Evolutionary conservation across 2,329 filamentous ascomycete genomes (phyloP).

Genomic region (Albophoma yamanashiensis): DNA sequence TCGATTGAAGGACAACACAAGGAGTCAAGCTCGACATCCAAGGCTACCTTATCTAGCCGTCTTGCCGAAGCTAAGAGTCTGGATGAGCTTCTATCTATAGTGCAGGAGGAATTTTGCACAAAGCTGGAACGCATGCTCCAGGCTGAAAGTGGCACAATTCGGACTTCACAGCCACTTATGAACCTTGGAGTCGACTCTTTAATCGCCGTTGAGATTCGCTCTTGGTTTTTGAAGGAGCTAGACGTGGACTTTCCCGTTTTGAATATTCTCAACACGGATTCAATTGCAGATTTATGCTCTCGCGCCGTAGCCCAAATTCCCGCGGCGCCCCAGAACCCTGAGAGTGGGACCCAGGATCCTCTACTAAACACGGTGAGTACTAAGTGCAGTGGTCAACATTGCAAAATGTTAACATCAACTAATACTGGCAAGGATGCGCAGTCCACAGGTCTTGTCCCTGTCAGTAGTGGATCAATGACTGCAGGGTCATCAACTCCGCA

Average conservation of each 20-base stretch:
- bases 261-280: slow-evolving; percentile 16
- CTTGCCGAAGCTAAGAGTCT: not conserved
- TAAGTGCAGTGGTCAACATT: not conserved
- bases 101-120: not conserved
- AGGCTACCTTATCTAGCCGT: not conserved
- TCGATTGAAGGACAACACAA: not conserved
- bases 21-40: not conserved
- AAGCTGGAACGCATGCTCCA: slow-evolving; percentile 1
- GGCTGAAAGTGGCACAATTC: not conserved
- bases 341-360: not conserved
- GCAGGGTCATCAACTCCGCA: not conserved
- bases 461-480: not conserved
- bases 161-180: not conserved
- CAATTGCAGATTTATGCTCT: slow-evolving; percentile 6
- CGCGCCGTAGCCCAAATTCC: slow-evolving; percentile 1
- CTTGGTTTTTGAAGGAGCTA: slow-evolving; percentile 36
- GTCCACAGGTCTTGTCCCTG: not conserved
- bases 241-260: slow-evolving; percentile 34
- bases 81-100: not conserved
- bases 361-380: not conserved
- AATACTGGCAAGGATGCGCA: not conserved
- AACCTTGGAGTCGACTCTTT: slow-evolving; percentile 19
- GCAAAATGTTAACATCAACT: not conserved
- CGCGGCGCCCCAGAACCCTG: not conserved
- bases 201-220: slow-evolving; percentile 26